Conservation (phyloP, 345 rosid genomes). For the Camelina neglecta region DNA sequence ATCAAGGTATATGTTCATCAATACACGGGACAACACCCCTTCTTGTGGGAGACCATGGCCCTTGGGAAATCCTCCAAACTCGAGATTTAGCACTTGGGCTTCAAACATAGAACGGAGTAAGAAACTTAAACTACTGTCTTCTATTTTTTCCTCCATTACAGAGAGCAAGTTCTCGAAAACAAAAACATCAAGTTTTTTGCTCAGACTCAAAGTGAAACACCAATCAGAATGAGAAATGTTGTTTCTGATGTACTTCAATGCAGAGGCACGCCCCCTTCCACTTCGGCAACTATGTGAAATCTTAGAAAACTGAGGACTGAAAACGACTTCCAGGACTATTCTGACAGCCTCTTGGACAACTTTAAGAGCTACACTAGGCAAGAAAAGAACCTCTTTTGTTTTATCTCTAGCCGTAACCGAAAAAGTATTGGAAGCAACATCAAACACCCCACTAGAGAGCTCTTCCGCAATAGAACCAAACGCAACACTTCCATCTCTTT, state of each 20-base stretch:
- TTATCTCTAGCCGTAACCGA: constrained; percentile 64
- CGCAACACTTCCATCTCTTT: constrained; percentile 40
- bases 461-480: constrained; percentile 65
- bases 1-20: constrained; percentile 85
- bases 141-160: constrained; percentile 66
- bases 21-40: constrained; percentile 78
- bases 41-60: constrained; percentile 98
- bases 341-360: constrained; percentile 85
- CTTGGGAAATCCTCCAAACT: constrained; percentile 91
- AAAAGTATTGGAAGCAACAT: constrained; percentile 57
- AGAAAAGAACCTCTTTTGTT: constrained; percentile 66
- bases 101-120: constrained; percentile 72
- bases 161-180: constrained; percentile 61
- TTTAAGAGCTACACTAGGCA: constrained; percentile 71
- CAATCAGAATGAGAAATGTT: constrained; percentile 68
- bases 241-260: constrained; percentile 72
- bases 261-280: constrained; percentile 72
- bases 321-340: constrained; percentile 75
- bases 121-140: constrained; percentile 56
- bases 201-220: constrained; percentile 76
- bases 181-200: constrained; percentile 57
- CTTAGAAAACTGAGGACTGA: constrained; percentile 77
- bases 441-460: constrained; percentile 63
- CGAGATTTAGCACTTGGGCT: constrained; percentile 69
- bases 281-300: constrained; percentile 94